Conservation (phyloP, 2,329 filamentous ascomycete species). For the Fusarium sp. region DNA sequence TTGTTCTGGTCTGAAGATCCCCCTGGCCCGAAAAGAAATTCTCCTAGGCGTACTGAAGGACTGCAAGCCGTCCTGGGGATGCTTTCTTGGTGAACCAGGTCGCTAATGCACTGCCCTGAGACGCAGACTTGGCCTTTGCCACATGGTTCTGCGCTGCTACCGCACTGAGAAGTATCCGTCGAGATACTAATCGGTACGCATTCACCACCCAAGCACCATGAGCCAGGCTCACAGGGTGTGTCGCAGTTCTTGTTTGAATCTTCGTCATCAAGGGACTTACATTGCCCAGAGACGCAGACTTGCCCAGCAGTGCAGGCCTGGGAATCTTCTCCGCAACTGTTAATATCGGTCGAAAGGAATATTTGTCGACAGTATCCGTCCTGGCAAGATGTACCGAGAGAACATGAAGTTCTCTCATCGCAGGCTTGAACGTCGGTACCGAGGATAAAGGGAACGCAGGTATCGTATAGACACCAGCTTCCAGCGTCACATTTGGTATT, state of each 20-base stretch:
- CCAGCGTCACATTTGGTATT: conserved; percentile 20
- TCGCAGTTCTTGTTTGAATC: conserved; percentile 1
- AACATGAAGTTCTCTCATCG: conserved; percentile 6
- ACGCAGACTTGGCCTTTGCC: conserved; percentile 14
- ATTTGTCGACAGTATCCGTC: conserved; percentile 19
- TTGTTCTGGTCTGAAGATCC: background rate
- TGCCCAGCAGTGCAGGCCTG: conserved; percentile 19
- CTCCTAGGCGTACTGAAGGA: background rate
- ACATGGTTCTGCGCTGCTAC: conserved; percentile 1
- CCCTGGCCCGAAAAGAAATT: background rate
- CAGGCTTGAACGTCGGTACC: conserved; percentile 27
- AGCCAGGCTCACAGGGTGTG: conserved; percentile 6
- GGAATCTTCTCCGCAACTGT: conserved; percentile 9
- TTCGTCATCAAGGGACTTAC: background rate
- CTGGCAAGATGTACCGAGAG: conserved; percentile 6
- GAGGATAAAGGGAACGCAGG: conserved; percentile 25
- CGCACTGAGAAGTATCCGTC: conserved; percentile 15
- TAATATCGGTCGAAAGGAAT: conserved; percentile 15
- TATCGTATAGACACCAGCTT: conserved; percentile 30
- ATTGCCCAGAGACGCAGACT: conserved; percentile 21
- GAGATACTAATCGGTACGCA: conserved; percentile 19
- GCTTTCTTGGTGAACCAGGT: background rate
- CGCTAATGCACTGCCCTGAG: conserved; percentile 13
- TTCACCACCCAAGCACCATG: background rate
- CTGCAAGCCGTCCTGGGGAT: background rate